These are phyloP conservation scores for Asparagopsis taxiformis DNA, from an alignment of 31 red algal species.

Conservation along the genomic window DNA sequence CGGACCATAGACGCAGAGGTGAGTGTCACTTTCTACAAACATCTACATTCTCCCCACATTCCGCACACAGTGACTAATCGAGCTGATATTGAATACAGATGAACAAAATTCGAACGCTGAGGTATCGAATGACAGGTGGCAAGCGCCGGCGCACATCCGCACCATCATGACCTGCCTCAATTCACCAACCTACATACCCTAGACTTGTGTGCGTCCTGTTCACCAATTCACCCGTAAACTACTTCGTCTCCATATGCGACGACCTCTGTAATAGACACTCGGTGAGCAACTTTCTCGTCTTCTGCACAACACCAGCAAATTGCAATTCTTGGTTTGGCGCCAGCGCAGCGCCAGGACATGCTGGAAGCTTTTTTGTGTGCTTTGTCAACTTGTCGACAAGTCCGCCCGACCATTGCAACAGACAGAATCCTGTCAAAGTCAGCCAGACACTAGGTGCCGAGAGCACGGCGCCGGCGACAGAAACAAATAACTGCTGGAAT, in stretches of 20 bases:
- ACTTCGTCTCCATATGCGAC: no score
- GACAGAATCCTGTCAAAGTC: conserved; percentile 5
- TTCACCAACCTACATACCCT: no score
- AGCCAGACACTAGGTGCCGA: conserved; percentile 6
- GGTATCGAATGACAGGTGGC: conserved; percentile 8
- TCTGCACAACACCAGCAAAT: conserved; percentile 16
- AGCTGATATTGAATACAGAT: not conserved
- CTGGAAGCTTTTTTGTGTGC: not conserved
- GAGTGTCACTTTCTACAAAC: no score
- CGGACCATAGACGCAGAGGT: conserved; percentile 17
- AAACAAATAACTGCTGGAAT: not conserved
- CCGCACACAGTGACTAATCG: not conserved
- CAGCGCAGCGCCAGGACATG: not conserved
- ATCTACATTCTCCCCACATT: not conserved
- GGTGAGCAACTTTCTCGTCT: no score
- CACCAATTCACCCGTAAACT: no score
- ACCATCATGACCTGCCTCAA: no score
- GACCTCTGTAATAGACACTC: no score
- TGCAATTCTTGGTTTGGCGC: not conserved
- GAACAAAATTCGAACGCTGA: conserved; percentile 11
- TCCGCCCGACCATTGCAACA: not conserved
- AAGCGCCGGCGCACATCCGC: conserved; percentile 1
- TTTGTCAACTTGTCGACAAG: not conserved
- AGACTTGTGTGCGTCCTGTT: no score
- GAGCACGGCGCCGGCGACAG: conserved; percentile 1